Conservation (phyloP, 305 asterid species). For the Solanum chacoense region DNA sequence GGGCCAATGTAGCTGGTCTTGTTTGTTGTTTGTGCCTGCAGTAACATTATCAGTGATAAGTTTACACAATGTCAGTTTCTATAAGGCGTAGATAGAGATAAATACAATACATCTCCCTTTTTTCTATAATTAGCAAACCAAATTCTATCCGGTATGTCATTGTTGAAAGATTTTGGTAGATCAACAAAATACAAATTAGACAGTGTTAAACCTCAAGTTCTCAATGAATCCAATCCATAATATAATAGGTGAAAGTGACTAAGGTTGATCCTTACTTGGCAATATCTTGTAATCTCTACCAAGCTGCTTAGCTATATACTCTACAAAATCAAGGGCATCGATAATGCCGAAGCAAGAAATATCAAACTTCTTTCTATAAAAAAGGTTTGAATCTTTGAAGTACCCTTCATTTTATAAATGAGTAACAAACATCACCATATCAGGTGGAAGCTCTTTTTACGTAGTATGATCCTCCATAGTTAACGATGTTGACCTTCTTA, state of each 20-base stretch:
- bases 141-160: neutral
- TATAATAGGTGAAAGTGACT: neutral
- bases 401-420: constrained; percentile 46
- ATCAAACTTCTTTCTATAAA: constrained; percentile 28
- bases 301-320: constrained; percentile 43
- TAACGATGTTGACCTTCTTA: constrained; percentile 1
- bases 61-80: neutral
- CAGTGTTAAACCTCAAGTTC: neutral
- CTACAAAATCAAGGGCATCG: constrained; percentile 43
- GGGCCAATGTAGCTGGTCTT: neutral
- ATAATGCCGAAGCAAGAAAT: constrained; percentile 30
- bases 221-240: neutral
- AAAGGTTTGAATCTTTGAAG: constrained; percentile 39
- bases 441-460: constrained; percentile 29
- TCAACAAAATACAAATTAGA: neutral
- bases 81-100: neutral
- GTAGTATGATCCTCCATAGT: constrained; percentile 28
- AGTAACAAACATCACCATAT: constrained; percentile 6
- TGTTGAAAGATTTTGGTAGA: neutral
- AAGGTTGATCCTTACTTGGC: constrained; percentile 4
- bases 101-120: neutral
- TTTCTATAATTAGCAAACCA: neutral
- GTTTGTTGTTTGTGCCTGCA: neutral
- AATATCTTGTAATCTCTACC: constrained; percentile 52
- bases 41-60: neutral